These are phyloP conservation scores for Cladophialophora psammophila DNA, from an alignment of 2,329 filamentous ascomycete species.

Conservation along the genomic window DNA sequence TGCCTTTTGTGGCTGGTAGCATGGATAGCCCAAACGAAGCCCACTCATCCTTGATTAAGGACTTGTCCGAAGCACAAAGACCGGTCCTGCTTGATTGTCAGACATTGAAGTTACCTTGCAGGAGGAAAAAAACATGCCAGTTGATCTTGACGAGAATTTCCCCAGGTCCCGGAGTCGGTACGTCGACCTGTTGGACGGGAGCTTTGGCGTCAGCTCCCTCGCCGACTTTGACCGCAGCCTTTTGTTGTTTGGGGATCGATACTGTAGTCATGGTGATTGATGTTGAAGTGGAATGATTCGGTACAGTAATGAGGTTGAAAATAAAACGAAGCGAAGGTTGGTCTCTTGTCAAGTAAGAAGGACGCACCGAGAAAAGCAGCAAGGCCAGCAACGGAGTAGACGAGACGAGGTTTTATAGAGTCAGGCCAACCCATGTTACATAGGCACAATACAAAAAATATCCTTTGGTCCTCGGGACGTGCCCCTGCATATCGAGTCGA, in stretches of 20 bases:
- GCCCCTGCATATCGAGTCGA: slow-evolving; percentile 6
- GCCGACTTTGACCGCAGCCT: slow-evolving; percentile 39
- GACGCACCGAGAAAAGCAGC: neutral
- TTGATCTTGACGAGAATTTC: slow-evolving; percentile 92
- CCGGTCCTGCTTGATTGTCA: slow-evolving; percentile 57
- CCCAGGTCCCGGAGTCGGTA: slow-evolving; percentile 79
- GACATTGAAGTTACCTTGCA: neutral
- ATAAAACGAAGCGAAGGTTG: neutral
- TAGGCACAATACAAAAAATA: neutral
- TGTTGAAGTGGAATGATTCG: neutral
- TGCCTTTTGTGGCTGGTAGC: slow-evolving; percentile 36
- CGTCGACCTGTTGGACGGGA: slow-evolving; percentile 67
- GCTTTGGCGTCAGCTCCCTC: slow-evolving; percentile 35
- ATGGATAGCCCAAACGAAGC: slow-evolving; percentile 37
- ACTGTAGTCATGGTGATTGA: slow-evolving; percentile 33
- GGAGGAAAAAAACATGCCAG: slow-evolving; percentile 58
- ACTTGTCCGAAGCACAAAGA: slow-evolving; percentile 82
- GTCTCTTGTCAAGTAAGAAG: neutral
- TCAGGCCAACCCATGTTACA: neutral
- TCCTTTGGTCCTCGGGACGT: slow-evolving; percentile 1
- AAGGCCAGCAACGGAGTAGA: neutral
- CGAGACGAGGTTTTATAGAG: neutral
- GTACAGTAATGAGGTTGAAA: neutral
- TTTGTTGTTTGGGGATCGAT: slow-evolving; percentile 39
- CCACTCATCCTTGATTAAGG: slow-evolving; percentile 41